A percentile compares a stretch with the other conserved stretches of the same genome.
phyloP scores from a whole-genome alignment of 176 grass and related monocot genomes.

The Carex cristatella region DNA sequence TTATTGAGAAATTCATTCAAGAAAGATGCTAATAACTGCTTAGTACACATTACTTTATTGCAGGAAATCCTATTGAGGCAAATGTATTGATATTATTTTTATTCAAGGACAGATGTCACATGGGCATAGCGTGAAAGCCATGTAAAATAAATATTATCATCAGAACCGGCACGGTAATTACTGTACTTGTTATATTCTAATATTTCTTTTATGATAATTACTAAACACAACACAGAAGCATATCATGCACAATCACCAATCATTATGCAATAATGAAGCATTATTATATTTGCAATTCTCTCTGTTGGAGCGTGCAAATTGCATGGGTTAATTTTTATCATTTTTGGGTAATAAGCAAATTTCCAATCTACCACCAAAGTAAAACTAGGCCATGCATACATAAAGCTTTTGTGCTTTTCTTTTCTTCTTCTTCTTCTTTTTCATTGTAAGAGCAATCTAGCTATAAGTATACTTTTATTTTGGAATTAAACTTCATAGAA shows the following conservation, averaged over 20 bases:
- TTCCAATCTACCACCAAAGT: neutral
- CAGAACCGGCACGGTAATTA: neutral
- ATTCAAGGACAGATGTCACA: constrained; percentile 1
- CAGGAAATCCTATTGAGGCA: neutral
- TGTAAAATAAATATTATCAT: neutral
- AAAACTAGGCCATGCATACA: neutral
- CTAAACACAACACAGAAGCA: neutral
- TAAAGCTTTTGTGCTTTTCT: too few species aligned
- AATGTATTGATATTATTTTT: neutral
- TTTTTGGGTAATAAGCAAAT: neutral
- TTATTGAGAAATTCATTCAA: neutral
- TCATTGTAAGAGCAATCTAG: too few species aligned
- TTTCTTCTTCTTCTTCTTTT: too few species aligned
- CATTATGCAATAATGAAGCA: constrained; percentile 11
- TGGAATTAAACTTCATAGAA: too few species aligned
- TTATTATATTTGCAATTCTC: neutral
- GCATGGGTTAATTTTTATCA: neutral
- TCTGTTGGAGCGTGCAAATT: neutral
- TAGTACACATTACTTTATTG: neutral
- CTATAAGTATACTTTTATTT: too few species aligned
- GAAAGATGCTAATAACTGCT: neutral
- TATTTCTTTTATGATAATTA: constrained; percentile 1
- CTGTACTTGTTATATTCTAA: neutral
- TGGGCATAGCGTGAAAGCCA: neutral
- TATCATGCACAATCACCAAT: neutral